These are phyloP conservation scores for Centella asiatica DNA, from an alignment of 129 eudicot genomes.

Conservation along the genomic window DNA sequence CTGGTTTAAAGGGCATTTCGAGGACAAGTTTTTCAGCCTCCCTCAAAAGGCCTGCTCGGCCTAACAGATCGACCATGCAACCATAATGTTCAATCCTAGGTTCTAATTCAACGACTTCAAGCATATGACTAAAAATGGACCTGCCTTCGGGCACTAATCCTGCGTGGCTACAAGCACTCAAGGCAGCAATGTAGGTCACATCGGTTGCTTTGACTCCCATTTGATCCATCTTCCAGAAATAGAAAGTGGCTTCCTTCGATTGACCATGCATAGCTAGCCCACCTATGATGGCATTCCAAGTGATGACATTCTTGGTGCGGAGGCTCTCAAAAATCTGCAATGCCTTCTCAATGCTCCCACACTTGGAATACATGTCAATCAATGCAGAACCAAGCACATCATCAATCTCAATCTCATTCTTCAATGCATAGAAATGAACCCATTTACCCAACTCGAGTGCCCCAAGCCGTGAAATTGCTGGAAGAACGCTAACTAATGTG, in stretches of 20 bases:
- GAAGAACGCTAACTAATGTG: constrained; percentile 35
- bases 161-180: constrained; percentile 51
- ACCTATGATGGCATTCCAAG: constrained; percentile 49
- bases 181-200: constrained; percentile 35
- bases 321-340: constrained; percentile 34
- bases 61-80: constrained; percentile 58
- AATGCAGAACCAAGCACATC: constrained; percentile 45
- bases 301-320: constrained; percentile 30
- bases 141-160: constrained; percentile 48
- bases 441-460: constrained; percentile 45
- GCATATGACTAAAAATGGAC: constrained; percentile 36
- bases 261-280: constrained; percentile 51
- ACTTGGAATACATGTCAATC: constrained; percentile 55
- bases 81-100: constrained; percentile 52
- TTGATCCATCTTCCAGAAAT: constrained; percentile 30
- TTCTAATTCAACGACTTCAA: constrained; percentile 20
- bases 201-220: constrained; percentile 30
- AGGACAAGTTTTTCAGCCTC: constrained; percentile 41
- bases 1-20: constrained; percentile 26
- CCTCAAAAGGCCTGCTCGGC: constrained; percentile 41
- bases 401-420: constrained; percentile 25
- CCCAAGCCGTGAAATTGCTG: constrained; percentile 37
- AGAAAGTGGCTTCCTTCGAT: constrained; percentile 29
- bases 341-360: constrained; percentile 49
- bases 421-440: constrained; percentile 39